Base-by-base conservation (phyloP, 768 basidiomycete species). In the Omphalotus guepiniiformis region DNA sequence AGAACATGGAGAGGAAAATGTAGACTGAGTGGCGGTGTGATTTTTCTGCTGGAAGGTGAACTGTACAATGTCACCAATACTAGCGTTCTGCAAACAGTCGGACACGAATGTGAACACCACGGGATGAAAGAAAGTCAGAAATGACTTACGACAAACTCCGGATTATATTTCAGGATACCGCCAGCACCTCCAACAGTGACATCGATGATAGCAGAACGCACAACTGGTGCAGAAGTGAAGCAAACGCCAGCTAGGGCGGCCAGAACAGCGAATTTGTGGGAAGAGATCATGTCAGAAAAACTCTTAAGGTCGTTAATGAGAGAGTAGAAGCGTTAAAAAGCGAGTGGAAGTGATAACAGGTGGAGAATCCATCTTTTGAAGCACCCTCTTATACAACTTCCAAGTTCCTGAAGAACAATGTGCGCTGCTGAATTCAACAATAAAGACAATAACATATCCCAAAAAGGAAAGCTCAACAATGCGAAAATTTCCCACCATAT, bases 41-140 rank as follows among this genome's bases (percentile, higher is more conserved):
- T 82, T 83, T 55, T 78, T 74, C 60, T 76, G 74, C 53, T 68
- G 53, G 67, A 83, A 82, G 21, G 55, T 66, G 56, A 83, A 83
- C 32, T 58, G 41, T 23, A 82, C 64, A 4, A 57, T 56, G 52
- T 83, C 80, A 22, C 78, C 78, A 8, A 61, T 42, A 23, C 57
- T 61, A 9, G 73, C 80, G 49, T 57, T 73, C 79, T 80, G 49
- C 5, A 47, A 37, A 4, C 9, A 29, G 3, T 35, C 15, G 25
- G 34, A 45, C 19, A 25, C 12, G 23, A 30, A n/a, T 39, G 11
- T 6, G 18, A 16, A 5, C 32, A 29, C 4, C 12, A 3, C 34
- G 9, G 25, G 34, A 37, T 16, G 5, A 29, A 37, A 13, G 23
- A 46, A 39, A 13, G 15, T 23, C 30, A 36, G 27, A 41, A 26